Conservation (phyloP, 1,284 basidiomycete species). For the Cyathus pygmaeus region DNA sequence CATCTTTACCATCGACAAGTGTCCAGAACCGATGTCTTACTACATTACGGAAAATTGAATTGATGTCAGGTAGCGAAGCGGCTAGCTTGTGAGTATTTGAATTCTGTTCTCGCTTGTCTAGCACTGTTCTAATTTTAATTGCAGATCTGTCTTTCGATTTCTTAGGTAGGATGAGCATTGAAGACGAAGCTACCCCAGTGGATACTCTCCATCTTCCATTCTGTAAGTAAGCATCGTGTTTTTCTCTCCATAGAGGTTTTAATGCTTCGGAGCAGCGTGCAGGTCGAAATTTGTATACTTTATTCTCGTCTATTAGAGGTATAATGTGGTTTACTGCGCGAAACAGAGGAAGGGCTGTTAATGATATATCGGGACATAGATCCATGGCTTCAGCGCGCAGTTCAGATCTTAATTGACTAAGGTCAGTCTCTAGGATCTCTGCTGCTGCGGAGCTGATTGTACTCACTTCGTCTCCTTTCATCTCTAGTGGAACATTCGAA, state of each 20-base stretch:
- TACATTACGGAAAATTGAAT: slow-evolving; percentile 33
- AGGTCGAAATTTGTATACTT: slow-evolving; percentile 26
- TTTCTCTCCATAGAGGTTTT: slow-evolving; percentile 21
- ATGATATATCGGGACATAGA: too few species aligned
- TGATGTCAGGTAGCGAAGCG: slow-evolving; percentile 30
- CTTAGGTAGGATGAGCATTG: slow-evolving; percentile 39
- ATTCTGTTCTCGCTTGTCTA: slow-evolving; percentile 17
- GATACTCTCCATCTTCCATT: slow-evolving; percentile 28
- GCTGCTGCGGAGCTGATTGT: not conserved
- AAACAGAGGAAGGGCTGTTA: slow-evolving; percentile 28
- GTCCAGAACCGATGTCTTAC: slow-evolving; percentile 27
- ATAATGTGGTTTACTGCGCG: slow-evolving; percentile 36
- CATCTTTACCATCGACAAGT: slow-evolving; percentile 40
- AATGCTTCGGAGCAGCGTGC: slow-evolving; percentile 30
- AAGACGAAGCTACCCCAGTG: slow-evolving; percentile 25
- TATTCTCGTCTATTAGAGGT: slow-evolving; percentile 27
- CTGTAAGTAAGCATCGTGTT: slow-evolving; percentile 24
- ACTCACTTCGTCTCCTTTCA: not conserved
- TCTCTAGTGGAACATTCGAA: not conserved
- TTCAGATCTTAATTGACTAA: slow-evolving; percentile 14
- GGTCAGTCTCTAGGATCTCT: slow-evolving; percentile 5
- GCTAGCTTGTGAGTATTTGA: slow-evolving; percentile 22
- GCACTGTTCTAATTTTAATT: slow-evolving; percentile 14
- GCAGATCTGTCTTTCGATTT: slow-evolving; percentile 5
- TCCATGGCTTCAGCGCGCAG: slow-evolving; percentile 14